Evolutionary conservation across 257 asterid species (phyloP), one percentile per base, ranked within the genome.

Genomic region (Solanum verrucosum): DNA sequence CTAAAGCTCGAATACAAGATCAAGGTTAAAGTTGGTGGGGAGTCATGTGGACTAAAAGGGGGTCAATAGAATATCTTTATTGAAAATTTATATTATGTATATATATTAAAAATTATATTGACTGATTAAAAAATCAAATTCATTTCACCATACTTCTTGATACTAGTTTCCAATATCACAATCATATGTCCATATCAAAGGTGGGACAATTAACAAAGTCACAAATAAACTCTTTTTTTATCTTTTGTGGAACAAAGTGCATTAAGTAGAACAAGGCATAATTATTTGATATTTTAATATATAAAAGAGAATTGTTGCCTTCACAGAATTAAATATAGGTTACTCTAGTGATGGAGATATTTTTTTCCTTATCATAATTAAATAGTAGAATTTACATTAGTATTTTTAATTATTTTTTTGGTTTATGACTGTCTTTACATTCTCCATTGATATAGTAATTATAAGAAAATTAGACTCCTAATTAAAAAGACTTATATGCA

Each of bases 11-110:
- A 0, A 27, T 6, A 27, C 11, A 13, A 29, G 5, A 27, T 3
- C 0, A 27, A 13, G 5, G 0, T 68, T 68, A 0, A 14, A 14
- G 10, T 68, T 3, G 21, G 0, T 6, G 37, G 21, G 3, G 11
- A 13, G 11, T 3, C 35, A 67, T 31, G 33, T 65, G 4, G 21
- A 27, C 5, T 68, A 6, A 13, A 68, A 65, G 0, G 11, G 21
- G 21, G 5, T 27, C 34, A 29, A 13, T 29, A 14, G 5, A 13
- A 68, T 13, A 68, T 2, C 3, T 0, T 13, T 0, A 13, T 68
- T 5, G 0, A 13, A 68, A 68, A 27, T 5, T 27, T 68, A 68
- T 68, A 68, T 6, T 2, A 1, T 27, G 1, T 13, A 68, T 2
- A 67, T 67, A 65, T 2, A 67, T 67, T 2, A 25, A 25, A 65